Percentiles rank a stretch among this genome's conserved stretches.
phyloP scores from a whole-genome alignment of 192 early-diverging fungal genomes.

The Backusella mclennaniae region DNA sequence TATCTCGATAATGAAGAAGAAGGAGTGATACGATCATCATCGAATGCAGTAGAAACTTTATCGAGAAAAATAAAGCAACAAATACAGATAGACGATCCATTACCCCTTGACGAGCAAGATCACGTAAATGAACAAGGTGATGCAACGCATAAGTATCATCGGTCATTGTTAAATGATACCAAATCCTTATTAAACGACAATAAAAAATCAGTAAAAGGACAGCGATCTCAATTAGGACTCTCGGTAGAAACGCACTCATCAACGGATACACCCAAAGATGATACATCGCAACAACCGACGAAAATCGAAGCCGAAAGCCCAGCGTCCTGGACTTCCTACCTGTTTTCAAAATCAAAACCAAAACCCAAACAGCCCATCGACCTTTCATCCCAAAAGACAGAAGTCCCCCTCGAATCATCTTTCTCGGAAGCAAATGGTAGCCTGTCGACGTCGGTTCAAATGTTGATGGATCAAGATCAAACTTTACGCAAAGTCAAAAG shows the following conservation, averaged over 20 bases:
- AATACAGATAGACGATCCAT: neutral
- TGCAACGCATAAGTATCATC: neutral
- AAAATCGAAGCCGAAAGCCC: neutral
- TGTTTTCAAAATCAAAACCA: neutral
- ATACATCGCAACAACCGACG: neutral
- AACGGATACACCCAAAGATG: neutral
- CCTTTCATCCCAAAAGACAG: neutral
- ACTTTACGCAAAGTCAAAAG: neutral
- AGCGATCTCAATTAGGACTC: neutral
- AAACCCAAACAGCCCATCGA: neutral
- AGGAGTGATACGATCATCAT: neutral
- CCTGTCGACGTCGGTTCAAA: neutral
- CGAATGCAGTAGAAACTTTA: neutral
- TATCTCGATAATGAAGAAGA: neutral
- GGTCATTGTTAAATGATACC: neutral
- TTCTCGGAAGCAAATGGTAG: neutral
- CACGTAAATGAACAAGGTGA: neutral
- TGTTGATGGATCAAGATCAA: neutral
- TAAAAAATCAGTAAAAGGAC: neutral
- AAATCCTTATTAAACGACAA: neutral
- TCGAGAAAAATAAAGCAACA: slow-evolving; percentile 1
- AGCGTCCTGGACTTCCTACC: neutral
- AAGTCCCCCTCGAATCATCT: neutral
- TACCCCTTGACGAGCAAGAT: neutral
- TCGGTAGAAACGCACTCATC: neutral